Conservation (phyloP, 148 eudicot species). For the Fagopyrum tataricum region DNA sequence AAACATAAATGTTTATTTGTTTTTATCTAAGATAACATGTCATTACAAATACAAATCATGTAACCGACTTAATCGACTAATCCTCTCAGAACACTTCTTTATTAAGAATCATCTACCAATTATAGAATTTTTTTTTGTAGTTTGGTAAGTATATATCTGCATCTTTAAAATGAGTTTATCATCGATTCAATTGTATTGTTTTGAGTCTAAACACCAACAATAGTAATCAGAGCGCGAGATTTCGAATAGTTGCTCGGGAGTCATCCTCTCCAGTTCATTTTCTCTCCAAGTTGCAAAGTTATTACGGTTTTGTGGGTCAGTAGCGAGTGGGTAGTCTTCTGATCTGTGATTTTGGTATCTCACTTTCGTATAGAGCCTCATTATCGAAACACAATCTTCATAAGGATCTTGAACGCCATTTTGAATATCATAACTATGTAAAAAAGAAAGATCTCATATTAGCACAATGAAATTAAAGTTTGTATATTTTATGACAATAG, state of each 20-base stretch:
- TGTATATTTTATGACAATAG: not conserved
- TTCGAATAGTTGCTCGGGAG: constrained; percentile 51
- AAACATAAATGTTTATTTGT: not conserved
- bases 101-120: not conserved
- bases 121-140: not conserved
- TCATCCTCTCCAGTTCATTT: constrained; percentile 50
- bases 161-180: not conserved
- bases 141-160: not conserved
- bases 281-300: constrained; percentile 28
- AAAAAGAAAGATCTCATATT: not conserved
- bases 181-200: not conserved
- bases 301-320: constrained; percentile 8
- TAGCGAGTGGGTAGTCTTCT: not conserved
- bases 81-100: not conserved
- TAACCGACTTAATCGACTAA: not conserved
- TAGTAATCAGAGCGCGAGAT: constrained; percentile 54
- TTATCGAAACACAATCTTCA: constrained; percentile 57
- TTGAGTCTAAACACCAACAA: constrained; percentile 73
- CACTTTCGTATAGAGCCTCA: constrained; percentile 69
- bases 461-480: not conserved
- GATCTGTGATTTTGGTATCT: constrained; percentile 43
- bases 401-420: constrained; percentile 54
- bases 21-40: not conserved
- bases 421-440: constrained; percentile 61
- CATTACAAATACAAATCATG: not conserved